Evolutionary conservation across 768 basidiomycete species (phyloP).

Genomic region (Naganishia vishniacii): DNA sequence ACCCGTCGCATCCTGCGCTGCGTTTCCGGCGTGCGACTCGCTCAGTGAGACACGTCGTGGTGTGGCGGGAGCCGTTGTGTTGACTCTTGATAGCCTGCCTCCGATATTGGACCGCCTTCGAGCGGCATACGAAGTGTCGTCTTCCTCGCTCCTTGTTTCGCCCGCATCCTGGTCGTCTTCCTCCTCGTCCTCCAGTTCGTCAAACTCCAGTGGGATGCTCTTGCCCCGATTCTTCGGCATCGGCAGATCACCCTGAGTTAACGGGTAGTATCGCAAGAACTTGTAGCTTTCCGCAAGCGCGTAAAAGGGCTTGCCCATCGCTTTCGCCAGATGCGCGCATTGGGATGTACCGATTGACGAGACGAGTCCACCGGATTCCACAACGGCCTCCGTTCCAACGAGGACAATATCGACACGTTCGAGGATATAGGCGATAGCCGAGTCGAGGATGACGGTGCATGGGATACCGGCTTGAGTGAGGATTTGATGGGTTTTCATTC

Average conservation of each 20-base stretch:
- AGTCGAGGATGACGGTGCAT: slow-evolving; percentile 88
- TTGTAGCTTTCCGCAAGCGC: slow-evolving; percentile 95
- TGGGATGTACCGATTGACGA: slow-evolving; percentile 78
- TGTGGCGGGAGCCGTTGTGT: slow-evolving; percentile 44
- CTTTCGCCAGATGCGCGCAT: slow-evolving; percentile 92
- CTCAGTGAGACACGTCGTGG: slow-evolving; percentile 25
- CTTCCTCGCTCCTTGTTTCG: not conserved
- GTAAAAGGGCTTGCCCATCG: slow-evolving; percentile 91
- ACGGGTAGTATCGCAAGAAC: slow-evolving; percentile 89
- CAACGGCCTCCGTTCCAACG: slow-evolving; percentile 95
- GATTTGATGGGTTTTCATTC: slow-evolving; percentile 82
- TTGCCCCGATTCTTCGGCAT: slow-evolving; percentile 57
- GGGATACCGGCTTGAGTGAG: slow-evolving; percentile 86
- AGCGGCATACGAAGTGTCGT: not conserved
- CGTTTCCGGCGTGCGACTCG: not conserved
- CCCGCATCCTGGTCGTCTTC: slow-evolving; percentile 22
- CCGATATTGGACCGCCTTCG: not conserved
- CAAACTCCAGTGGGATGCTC: slow-evolving; percentile 60
- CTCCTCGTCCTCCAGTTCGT: slow-evolving; percentile 28
- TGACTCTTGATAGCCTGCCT: slow-evolving; percentile 41
- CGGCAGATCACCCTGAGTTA: slow-evolving; percentile 48
- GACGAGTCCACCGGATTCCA: slow-evolving; percentile 69
- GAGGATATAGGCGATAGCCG: slow-evolving; percentile 95
- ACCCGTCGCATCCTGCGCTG: slow-evolving; percentile 12
- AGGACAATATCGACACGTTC: slow-evolving; percentile 91